A percentile compares a stretch with the other conserved stretches of the same genome.
Evolutionary conservation across 2,329 filamentous ascomycete genomes (phyloP).

Genomic region (Diaporthe aspalathi): DNA sequence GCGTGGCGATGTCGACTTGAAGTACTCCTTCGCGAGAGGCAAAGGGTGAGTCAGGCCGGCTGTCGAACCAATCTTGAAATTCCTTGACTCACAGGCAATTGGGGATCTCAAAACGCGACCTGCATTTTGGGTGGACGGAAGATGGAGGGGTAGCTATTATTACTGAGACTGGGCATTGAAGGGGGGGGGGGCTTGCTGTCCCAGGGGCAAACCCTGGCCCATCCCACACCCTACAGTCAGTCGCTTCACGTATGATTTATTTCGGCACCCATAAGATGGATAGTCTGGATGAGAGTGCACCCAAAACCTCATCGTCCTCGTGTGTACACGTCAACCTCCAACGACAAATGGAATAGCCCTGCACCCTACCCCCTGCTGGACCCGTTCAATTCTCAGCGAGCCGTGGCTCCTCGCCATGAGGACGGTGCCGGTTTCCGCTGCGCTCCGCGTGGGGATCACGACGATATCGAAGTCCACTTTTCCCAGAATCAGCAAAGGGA

Average conservation of each 20-base stretch:
- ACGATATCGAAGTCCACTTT: neutral
- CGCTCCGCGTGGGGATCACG: neutral
- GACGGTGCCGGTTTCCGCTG: neutral
- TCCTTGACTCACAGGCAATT: conserved; percentile 30
- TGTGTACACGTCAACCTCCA: neutral
- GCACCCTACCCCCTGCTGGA: neutral
- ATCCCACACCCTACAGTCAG: neutral
- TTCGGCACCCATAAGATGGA: neutral
- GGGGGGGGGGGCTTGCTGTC: neutral
- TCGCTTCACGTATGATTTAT: neutral
- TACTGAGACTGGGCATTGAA: neutral
- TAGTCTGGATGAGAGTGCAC: too few species aligned
- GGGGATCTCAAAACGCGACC: conserved; percentile 6
- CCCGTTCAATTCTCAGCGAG: neutral
- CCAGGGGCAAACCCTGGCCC: neutral
- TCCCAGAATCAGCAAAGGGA: neutral
- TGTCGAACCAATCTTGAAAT: conserved; percentile 11
- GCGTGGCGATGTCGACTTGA: conserved; percentile 42
- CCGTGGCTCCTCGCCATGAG: neutral
- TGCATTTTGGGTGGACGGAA: neutral
- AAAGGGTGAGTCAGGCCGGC: conserved; percentile 29
- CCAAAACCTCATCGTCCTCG: neutral
- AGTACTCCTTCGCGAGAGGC: neutral
- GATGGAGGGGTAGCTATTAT: conserved; percentile 29
- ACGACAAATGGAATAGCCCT: neutral